Evolutionary conservation across 2,329 filamentous ascomycete genomes (phyloP).

Genomic region (Sclerotinia sclerotiorum): DNA sequence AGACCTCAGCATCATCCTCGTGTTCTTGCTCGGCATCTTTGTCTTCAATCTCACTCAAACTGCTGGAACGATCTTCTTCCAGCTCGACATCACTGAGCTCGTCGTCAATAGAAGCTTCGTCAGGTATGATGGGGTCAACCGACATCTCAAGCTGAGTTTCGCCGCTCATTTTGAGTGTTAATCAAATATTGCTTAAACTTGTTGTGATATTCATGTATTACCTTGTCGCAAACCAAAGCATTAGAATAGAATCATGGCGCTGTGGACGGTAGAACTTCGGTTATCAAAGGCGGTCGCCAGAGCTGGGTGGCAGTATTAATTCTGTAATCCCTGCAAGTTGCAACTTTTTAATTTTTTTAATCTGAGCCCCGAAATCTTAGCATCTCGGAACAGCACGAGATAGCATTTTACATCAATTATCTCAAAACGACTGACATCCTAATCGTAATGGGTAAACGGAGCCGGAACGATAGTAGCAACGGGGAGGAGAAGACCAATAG

Average conservation of each 20-base stretch:
- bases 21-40: slow-evolving; percentile 64
- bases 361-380: neutral
- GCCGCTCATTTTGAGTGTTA: slow-evolving; percentile 37
- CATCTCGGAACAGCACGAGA: neutral
- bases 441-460: slow-evolving; percentile 39
- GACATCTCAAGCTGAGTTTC: slow-evolving; percentile 34
- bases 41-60: slow-evolving; percentile 88
- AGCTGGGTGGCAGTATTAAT: neutral
- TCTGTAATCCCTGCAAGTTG: slow-evolving; percentile 1
- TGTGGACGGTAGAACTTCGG: slow-evolving; percentile 7
- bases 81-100: slow-evolving; percentile 46
- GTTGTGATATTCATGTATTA: slow-evolving; percentile 3
- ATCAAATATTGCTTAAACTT: neutral
- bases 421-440: neutral
- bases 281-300: neutral
- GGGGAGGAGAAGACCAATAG: slow-evolving; percentile 20
- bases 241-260: slow-evolving; percentile 11
- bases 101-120: slow-evolving; percentile 33
- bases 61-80: slow-evolving; percentile 75
- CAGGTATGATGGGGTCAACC: slow-evolving; percentile 35
- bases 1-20: slow-evolving; percentile 49
- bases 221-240: slow-evolving; percentile 11
- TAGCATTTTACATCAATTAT: slow-evolving; percentile 8
- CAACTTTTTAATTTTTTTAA: slow-evolving; percentile 13
- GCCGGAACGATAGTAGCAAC: slow-evolving; percentile 33